These are phyloP conservation scores for Trichophyton verrucosum DNA, from an alignment of 2,329 filamentous ascomycete genomes.

Conservation along the genomic window DNA sequence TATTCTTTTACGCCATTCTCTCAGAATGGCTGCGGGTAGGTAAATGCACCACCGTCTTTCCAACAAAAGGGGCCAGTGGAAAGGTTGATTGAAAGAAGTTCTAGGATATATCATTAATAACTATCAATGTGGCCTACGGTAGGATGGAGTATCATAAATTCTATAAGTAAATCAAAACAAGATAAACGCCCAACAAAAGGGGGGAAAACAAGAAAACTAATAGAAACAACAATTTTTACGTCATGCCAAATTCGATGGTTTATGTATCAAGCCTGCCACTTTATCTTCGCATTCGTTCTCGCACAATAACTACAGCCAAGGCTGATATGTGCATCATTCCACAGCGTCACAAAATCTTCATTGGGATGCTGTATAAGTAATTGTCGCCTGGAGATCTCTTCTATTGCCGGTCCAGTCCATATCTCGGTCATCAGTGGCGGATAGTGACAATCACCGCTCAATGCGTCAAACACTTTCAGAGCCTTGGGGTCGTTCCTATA, in stretches of 20 bases:
- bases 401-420: constrained; percentile 28
- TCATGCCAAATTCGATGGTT: neutral
- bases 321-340: constrained; percentile 25
- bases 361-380: constrained; percentile 22
- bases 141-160: too few relatives aligned
- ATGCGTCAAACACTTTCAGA: constrained; percentile 24
- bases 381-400: constrained; percentile 21
- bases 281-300: constrained; percentile 6
- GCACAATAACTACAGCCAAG: constrained; percentile 27
- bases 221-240: neutral
- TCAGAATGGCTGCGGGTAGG: too few relatives aligned
- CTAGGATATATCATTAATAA: too few relatives aligned
- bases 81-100: too few relatives aligned
- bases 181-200: neutral
- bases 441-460: constrained; percentile 18
- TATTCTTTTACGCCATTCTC: too few relatives aligned
- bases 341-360: constrained; percentile 23
- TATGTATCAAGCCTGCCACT: constrained; percentile 8
- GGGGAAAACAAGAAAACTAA: neutral
- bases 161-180: too few relatives aligned
- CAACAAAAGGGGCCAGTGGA: too few relatives aligned
- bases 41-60: too few relatives aligned
- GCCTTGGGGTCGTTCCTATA: constrained; percentile 29
- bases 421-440: constrained; percentile 22
- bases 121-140: too few relatives aligned